phyloP scores from a whole-genome alignment of 1,139 yeast genomes.

The Pichia sp. region DNA sequence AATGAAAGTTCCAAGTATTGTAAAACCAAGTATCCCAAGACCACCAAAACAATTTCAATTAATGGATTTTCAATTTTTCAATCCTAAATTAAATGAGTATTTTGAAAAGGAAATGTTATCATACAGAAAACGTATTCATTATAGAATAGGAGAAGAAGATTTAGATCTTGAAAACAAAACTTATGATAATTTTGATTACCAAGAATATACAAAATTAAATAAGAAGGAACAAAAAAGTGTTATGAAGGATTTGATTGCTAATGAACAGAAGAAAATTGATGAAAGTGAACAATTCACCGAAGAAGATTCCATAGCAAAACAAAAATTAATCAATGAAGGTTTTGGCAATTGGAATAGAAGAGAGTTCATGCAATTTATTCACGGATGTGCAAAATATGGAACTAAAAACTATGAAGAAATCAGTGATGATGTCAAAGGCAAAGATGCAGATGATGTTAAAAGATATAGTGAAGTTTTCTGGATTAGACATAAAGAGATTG shows the following conservation, averaged over 20 bases:
- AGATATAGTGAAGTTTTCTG: constrained; percentile 68
- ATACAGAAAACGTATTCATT: constrained; percentile 66
- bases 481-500: constrained; percentile 63
- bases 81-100: constrained; percentile 54
- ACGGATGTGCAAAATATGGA: constrained; percentile 75
- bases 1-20: constrained; percentile 29
- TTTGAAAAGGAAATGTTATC: constrained; percentile 75
- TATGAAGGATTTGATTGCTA: constrained; percentile 38
- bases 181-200: constrained; percentile 37
- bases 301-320: constrained; percentile 64
- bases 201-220: constrained; percentile 39
- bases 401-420: constrained; percentile 55
- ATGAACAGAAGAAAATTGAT: constrained; percentile 63
- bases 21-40: constrained; percentile 47
- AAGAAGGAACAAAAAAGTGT: constrained; percentile 33
- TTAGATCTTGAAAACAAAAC: constrained; percentile 40
- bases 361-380: constrained; percentile 81
- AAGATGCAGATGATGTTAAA: constrained; percentile 62
- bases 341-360: constrained; percentile 81
- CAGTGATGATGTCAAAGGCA: constrained; percentile 60
- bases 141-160: constrained; percentile 47
- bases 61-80: constrained; percentile 87
- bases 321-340: constrained; percentile 53
- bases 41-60: constrained; percentile 69
- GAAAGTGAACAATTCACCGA: constrained; percentile 66